Base-by-base conservation (phyloP, 768 basidiomycete species). In the Amanita muscaria region DNA sequence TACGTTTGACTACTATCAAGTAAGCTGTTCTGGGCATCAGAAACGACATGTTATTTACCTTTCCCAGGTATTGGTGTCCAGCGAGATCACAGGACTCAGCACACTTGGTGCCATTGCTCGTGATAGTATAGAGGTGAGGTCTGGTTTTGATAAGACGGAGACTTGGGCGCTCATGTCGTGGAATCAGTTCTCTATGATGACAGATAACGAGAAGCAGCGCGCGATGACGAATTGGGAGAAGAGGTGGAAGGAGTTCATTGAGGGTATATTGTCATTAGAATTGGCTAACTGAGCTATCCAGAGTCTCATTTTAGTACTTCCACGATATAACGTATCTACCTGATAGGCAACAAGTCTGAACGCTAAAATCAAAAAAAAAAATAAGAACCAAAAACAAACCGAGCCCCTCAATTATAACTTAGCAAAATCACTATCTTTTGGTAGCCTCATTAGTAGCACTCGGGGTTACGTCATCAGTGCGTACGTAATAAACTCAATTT, bases 1-100 rank as follows among this genome's bases (percentile, higher is more conserved):
- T 4, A 79, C 81, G 0, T 88, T 74, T 55, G 86, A 88, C 60
- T 88, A 79, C 58, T 88, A 73, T 59, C 86, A 88, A 67, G 83
- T 78, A 51, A 48, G 56, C 38, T 23, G 7, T 49, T 7, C 5
- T 25, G 9, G 42, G 8, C 18, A 22, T 24, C 8, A 9, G 34
- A n/a, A 6, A 8, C 4, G 3, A 4, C 22, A 38, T 7, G 4
- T 34, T 24, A 14, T 37, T 31, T 11, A 42, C 25, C 33, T 31
- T 12, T 14, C 43, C 32, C 42, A 78, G 76, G 79, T 86, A 24
- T 59, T 87, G n/a, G 79, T 75, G 16, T 65, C 78, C 1, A 83
- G 80, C 47, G 83, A 86, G 54, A 55, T 82, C 19, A 79, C 74
- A 7, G 80, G 82, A 12, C 59, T 88, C 12, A 65, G 70, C 31